Percentiles rank a stretch among this genome's conserved stretches.
Conservation (phyloP, 192 early-diverging fungal species). For the Chytriomyces sp. region DNA sequence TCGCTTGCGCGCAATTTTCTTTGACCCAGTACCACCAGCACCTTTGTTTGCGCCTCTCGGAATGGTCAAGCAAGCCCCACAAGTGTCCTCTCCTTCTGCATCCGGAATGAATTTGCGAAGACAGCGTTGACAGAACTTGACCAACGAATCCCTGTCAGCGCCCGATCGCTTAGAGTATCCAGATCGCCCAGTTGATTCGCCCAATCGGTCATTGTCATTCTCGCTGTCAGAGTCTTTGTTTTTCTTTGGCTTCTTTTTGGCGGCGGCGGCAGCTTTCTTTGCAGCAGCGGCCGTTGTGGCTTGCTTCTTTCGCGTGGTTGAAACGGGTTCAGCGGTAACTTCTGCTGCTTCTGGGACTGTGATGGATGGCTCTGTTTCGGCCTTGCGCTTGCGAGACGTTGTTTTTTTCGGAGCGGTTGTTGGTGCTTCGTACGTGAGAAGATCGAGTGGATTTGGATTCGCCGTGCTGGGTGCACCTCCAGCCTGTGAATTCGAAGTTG, state of each 20-base stretch:
- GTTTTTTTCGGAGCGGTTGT: not conserved
- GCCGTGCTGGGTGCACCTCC: too few relatives aligned
- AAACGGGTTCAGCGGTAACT: not conserved
- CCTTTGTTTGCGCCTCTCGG: constrained; percentile 1
- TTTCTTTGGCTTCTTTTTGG: constrained; percentile 16
- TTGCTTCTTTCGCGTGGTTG: not conserved
- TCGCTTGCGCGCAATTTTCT: constrained; percentile 5
- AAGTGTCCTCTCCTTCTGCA: constrained; percentile 13
- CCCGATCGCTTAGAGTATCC: constrained; percentile 3
- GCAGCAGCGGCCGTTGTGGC: not conserved
- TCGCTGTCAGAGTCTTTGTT: not conserved
- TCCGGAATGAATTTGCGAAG: constrained; percentile 31
- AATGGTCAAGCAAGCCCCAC: constrained; percentile 35
- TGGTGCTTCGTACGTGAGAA: not conserved
- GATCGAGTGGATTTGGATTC: not conserved
- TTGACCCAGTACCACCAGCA: not conserved
- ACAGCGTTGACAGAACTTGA: constrained; percentile 32
- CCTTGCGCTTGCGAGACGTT: not conserved
- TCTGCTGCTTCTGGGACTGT: not conserved
- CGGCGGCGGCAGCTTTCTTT: not conserved
- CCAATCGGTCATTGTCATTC: not conserved
- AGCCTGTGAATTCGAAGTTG: not conserved
- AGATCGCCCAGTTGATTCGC: not conserved
- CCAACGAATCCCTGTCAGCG: not conserved
- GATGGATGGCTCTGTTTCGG: not conserved